Base-by-base conservation (phyloP, 208 protist genomes). In the Crithidia expoeki region DNA sequence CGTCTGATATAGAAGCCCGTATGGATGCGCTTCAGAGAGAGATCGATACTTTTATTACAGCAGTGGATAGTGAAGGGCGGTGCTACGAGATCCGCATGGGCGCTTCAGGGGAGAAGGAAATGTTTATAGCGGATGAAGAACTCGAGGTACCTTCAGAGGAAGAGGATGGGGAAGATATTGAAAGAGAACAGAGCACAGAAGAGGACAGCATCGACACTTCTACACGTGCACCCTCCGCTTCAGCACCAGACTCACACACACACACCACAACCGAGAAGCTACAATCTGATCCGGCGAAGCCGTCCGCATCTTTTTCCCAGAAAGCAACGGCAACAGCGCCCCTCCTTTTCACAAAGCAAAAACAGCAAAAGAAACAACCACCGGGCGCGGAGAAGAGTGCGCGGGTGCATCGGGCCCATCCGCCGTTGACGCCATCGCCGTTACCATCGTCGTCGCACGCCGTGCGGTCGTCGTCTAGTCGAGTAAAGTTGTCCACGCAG, bases 21-120 rank as follows among this genome's bases (percentile, higher is more conserved):
- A 89, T 92, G 34, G 51, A 40, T 0, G 71, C 73, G 7, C 63
- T 93, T 28, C 83, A 86, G 47, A 28, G 53, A 1, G 82, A 84
- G 27, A 93, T 93, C 60, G 78, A 85, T 33, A 90, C 88, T 0
- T 96, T 94, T 52, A 93, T 96, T 51, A 96, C 88, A 0, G 91
- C 82, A 0, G 86, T 93, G n/a, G 91, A 96, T 74, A 75, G 85
- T 52, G 88, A 94, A 14, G 91, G 91, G 0, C 57, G 81, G 19
- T 79, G 69, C 56, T 96, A 96, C 66, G 68, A 79, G 3, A 93
- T 96, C 57, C 76, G 73, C 21, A 6, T 91, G 6, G 80, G 82
- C 34, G 51, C 80, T 1, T 56, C 79, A 2, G 85, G 88, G 17
- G 76, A 71, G 33, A 27, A 89, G 12, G 63, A 85, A 23, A 79